A percentile compares a stretch with the other conserved stretches of the same genome.
phyloP scores from a whole-genome alignment of 768 basidiomycete genomes.

The Solioccasus polychromus region DNA sequence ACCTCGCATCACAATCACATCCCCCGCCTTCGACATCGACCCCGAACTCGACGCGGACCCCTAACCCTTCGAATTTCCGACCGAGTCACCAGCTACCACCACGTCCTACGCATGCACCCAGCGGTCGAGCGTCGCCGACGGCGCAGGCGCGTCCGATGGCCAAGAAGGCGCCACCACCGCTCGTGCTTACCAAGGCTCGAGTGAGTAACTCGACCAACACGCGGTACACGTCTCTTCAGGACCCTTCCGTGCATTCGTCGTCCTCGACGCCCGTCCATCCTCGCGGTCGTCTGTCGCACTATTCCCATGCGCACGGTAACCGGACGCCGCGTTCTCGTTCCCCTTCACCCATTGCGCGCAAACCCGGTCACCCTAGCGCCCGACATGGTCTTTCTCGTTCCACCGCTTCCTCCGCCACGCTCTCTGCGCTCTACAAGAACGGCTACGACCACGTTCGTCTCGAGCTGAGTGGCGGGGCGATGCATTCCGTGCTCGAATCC shows the following conservation, averaged over 20 bases:
- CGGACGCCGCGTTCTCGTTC: slow-evolving; percentile 31
- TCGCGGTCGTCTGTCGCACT: slow-evolving; percentile 27
- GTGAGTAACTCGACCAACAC: slow-evolving; percentile 24
- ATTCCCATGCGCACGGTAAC: slow-evolving; percentile 15
- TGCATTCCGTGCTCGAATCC: slow-evolving; percentile 56
- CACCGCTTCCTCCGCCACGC: slow-evolving; percentile 16
- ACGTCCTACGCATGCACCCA: slow-evolving; percentile 24
- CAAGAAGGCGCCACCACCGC: slow-evolving; percentile 25
- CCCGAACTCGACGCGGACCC: slow-evolving; percentile 28
- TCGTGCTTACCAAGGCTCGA: slow-evolving; percentile 23
- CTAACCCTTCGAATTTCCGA: slow-evolving; percentile 22
- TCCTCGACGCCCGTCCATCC: slow-evolving; percentile 34
- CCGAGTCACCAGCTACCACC: slow-evolving; percentile 28
- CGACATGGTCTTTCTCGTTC: slow-evolving; percentile 23
- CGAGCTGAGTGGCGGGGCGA: slow-evolving; percentile 43
- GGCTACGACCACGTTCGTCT: slow-evolving; percentile 67
- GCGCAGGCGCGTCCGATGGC: slow-evolving; percentile 26
- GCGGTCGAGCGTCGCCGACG: slow-evolving; percentile 28
- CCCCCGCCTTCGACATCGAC: slow-evolving; percentile 21
- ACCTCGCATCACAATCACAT: slow-evolving; percentile 9
- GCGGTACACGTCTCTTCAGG: slow-evolving; percentile 22
- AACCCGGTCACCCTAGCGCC: slow-evolving; percentile 33
- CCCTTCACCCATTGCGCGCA: slow-evolving; percentile 41
- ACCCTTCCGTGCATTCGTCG: slow-evolving; percentile 29
- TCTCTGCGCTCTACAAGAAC: slow-evolving; percentile 54